Evolutionary conservation across 306 rosid species (phyloP).

Genomic region (Prinsepia uniflora): DNA sequence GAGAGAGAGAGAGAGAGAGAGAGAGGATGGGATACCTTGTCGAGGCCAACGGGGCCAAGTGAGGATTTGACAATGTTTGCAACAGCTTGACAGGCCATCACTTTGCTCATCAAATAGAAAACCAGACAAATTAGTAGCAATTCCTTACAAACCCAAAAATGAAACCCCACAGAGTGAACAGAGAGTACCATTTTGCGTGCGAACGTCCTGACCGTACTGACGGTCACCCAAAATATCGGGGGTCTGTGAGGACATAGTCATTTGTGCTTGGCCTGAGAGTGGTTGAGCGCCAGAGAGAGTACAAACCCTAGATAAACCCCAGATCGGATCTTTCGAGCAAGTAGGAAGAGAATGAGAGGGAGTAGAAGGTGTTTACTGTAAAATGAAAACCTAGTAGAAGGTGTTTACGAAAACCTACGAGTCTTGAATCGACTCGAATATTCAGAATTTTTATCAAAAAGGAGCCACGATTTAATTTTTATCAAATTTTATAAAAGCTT

Average conservation of each 20-base stretch:
- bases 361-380: too few relatives aligned
- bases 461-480: too few relatives aligned
- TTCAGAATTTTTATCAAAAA: too few relatives aligned
- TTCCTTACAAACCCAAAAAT: not conserved
- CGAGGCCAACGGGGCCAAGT: constrained; percentile 96
- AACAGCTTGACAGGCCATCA: constrained; percentile 85
- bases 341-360: too few relatives aligned
- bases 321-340: too few relatives aligned
- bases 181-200: constrained; percentile 80
- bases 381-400: too few relatives aligned
- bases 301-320: constrained; percentile 14
- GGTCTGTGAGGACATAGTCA: constrained; percentile 59
- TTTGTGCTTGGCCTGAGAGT: constrained; percentile 5
- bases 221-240: constrained; percentile 89
- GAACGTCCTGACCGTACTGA: constrained; percentile 90
- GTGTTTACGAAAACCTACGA: too few relatives aligned
- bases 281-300: not conserved
- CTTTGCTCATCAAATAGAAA: constrained; percentile 34
- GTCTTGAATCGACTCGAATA: too few relatives aligned
- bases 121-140: not conserved
- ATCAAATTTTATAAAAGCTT: too few relatives aligned
- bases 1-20: too few relatives aligned
- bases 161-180: not conserved
- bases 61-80: constrained; percentile 93
- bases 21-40: constrained; percentile 57